Percentiles rank a stretch among this genome's conserved stretches.
Evolutionary conservation across 306 rosid genomes (phyloP).

Genomic region (Cucurbita argyrosperma): DNA sequence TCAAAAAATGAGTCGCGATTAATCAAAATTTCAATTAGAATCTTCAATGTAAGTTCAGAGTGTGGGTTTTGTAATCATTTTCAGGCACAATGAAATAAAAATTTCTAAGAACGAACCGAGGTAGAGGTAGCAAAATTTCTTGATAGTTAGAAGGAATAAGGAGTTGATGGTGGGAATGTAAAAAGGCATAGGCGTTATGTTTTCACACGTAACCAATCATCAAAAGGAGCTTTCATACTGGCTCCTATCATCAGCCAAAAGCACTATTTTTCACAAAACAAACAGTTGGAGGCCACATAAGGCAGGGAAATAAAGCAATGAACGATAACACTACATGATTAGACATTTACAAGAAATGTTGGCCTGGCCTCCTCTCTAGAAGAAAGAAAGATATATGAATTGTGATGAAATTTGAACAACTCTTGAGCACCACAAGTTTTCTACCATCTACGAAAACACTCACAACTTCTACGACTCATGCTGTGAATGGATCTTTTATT

Average conservation of each 20-base stretch:
- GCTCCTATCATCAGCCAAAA: background rate
- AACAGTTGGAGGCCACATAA: background rate
- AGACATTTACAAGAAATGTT: background rate
- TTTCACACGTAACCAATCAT: background rate
- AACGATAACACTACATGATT: background rate
- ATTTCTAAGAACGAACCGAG: no score
- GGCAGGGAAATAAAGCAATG: background rate
- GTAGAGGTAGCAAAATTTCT: background rate
- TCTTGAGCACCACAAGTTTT: background rate
- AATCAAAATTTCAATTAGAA: no score
- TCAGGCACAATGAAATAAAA: no score
- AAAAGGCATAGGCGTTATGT: background rate
- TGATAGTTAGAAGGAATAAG: no score
- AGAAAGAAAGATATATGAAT: background rate
- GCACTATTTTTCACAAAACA: background rate
- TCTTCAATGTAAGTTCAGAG: no score
- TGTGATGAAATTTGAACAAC: background rate
- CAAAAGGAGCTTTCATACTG: background rate
- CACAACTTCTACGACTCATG: background rate
- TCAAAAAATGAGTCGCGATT: no score
- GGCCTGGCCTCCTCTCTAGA: background rate
- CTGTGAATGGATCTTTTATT: background rate
- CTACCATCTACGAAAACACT: background rate
- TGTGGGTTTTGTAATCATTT: no score
- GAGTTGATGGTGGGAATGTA: background rate